Percentiles rank a stretch among this genome's conserved stretches.
Evolutionary conservation across 495 filamentous ascomycete species (phyloP).

Genomic region (Venustampulla echinocandica): DNA sequence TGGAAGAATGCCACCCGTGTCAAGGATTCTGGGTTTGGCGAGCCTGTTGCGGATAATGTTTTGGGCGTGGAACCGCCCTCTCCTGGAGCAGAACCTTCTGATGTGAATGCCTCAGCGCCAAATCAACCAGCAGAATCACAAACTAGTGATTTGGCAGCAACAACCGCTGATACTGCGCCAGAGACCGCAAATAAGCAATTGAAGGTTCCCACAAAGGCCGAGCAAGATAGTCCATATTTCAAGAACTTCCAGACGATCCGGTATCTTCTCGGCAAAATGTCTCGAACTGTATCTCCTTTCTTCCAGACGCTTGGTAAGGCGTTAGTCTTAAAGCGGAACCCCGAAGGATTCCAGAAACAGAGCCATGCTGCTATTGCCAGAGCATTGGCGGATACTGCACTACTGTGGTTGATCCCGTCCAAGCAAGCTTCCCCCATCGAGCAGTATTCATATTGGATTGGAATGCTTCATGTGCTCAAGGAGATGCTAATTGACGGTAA

Average conservation of each 20-base stretch:
- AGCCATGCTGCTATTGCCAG: conserved; percentile 67
- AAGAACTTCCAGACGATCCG: conserved; percentile 71
- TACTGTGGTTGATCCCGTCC: conserved; percentile 51
- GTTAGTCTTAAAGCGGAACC: conserved; percentile 60
- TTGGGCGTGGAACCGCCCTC: conserved; percentile 26
- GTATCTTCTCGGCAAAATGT: conserved; percentile 65
- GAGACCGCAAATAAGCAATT: conserved; percentile 1
- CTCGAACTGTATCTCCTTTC: conserved; percentile 63
- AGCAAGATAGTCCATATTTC: conserved; percentile 41
- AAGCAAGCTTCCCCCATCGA: conserved; percentile 19
- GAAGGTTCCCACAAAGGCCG: conserved; percentile 27
- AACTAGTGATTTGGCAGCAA: conserved; percentile 2
- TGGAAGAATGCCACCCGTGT: conserved; percentile 57
- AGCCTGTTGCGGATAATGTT: conserved; percentile 36
- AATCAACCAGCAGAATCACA: not conserved
- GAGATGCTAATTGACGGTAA: conserved; percentile 69
- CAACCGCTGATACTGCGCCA: conserved; percentile 7
- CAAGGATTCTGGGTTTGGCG: conserved; percentile 36
- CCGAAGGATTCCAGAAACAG: conserved; percentile 55
- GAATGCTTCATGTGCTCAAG: conserved; percentile 66
- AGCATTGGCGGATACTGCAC: conserved; percentile 60
- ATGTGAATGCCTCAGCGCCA: not conserved
- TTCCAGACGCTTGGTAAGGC: conserved; percentile 73
- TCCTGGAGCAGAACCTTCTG: not conserved
- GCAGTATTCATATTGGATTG: conserved; percentile 69